Base-by-base conservation (phyloP, 129 eudicot species). In the Helianthus tuberosus region DNA sequence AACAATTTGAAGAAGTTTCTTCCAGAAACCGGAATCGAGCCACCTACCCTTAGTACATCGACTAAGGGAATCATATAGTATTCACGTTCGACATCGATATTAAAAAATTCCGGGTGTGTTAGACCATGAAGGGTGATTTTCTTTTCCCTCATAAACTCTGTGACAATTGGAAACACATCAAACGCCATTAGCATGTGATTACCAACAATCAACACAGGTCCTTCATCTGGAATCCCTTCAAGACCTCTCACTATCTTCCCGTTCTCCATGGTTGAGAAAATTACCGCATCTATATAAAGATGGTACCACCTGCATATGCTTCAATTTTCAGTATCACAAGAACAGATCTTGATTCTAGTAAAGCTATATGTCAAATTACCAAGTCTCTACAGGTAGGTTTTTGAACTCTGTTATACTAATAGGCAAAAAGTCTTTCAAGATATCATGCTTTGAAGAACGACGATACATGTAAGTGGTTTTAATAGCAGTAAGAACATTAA, bases 121-220 rank as follows among this genome's bases (percentile, higher is more conserved):
- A 79, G 55, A 54, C 78, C 78, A 79, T 71, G 77, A 55, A 79
- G 60, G 35, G 66, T 43, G 36, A 32, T 65, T 32, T 85, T 87
- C 77, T 85, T 90, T 72, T 88, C 89, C 77, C 59, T 74, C 72
- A 94, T 68, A 77, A 83, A 91, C 74, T 80, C 87, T 17, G 62
- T 66, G 36, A 89, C 70, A 15, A 94, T 64, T 14, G 93, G 73
- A 39, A 25, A 52, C 58, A 84, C 83, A 69, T 94, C 99, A 12
- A 86, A 29, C 10, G 94, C 99, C 83, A 84, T 39, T 65, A 94
- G 69, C 91, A 88, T 86, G 77, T 94, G 97, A 82, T 91, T 84
- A 46, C 99, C 99, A 72, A 94, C 99, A 16, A 85, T 66, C 32
- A 94, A 54, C 27, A 94, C 94, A 1, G 96, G 97, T n/a, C 99